Evolutionary conservation across 306 rosid genomes (phyloP), one percentile per base, ranked within the genome.

Genomic region (Begonia fuchsioides): DNA sequence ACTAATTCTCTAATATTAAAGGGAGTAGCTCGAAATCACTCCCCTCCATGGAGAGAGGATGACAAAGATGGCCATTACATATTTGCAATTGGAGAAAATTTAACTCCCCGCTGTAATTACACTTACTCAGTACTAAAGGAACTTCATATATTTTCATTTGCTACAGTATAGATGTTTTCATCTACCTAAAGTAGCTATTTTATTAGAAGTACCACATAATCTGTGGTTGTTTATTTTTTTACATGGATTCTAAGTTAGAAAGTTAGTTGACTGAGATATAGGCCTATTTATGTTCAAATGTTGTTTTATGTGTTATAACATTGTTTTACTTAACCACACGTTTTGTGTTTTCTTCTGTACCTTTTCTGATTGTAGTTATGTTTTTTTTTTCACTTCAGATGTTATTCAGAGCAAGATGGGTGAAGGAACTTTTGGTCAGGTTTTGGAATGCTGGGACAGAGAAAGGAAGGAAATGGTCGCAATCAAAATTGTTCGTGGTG

Each of bases 1-100:
- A 69, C 68, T 88, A 65, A 67, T 73, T 72, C 93, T 32, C 76
- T 79, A 39, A 63, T 66, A 74, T 76, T 66, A 55, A 81, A 81
- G 77, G 92, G 76, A 60, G 85, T 77, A 60, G 81, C 94, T 64
- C 95, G 71, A 61, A 85, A 85, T 79, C 81, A 82, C 77, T 90
- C 98, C 49, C 95, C 98, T 71, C 98, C 95, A 32, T 60, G 76
- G 92, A 81, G 98, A 50, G 92, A 79, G 61, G 98, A 90, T 81
- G 98, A 90, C 95, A 90, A 90, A 65, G 98, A 90, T 76, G 98
- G 98, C 43, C 98, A 90, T 90, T 85, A 90, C 95, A 81, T 77
- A 69, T 90, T 90, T 85, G 93, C 65, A 57, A 68, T 85, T 69
- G 98, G 98, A 73, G 98, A 90, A 13, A 90, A 90, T 85, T 76